phyloP scores from a whole-genome alignment of 257 asterid species.

The Euphrasia confusa region DNA sequence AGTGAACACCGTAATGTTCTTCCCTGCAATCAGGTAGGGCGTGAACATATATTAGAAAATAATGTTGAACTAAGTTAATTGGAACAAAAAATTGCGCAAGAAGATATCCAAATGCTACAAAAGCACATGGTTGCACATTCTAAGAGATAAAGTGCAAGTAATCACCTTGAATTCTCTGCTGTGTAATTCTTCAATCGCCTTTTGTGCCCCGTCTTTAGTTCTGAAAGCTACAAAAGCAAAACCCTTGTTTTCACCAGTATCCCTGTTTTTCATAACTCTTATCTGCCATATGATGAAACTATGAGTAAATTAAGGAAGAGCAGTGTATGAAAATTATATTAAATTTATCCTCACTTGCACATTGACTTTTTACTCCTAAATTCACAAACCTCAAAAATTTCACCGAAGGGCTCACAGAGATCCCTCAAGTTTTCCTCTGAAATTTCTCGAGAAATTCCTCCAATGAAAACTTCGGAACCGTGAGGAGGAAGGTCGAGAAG shows the following conservation, averaged over 20 bases:
- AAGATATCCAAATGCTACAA: too few relatives aligned
- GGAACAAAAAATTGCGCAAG: neutral
- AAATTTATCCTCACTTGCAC: neutral
- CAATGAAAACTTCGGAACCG: slow-evolving; percentile 89
- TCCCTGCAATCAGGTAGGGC: slow-evolving; percentile 56
- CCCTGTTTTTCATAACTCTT: slow-evolving; percentile 79
- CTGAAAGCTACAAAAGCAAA: slow-evolving; percentile 89
- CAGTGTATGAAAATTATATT: slow-evolving; percentile 6
- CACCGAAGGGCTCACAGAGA: slow-evolving; percentile 76
- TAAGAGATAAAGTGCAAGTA: neutral
- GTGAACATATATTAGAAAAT: slow-evolving; percentile 13
- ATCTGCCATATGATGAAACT: slow-evolving; percentile 51
- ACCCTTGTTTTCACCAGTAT: slow-evolving; percentile 95
- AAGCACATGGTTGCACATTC: too few relatives aligned
- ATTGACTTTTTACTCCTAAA: neutral
- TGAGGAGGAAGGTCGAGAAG: slow-evolving; percentile 89
- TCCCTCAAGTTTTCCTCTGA: slow-evolving; percentile 76
- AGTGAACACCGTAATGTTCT: slow-evolving; percentile 76
- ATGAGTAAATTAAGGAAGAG: slow-evolving; percentile 16
- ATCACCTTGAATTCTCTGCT: slow-evolving; percentile 82
- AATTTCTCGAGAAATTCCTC: slow-evolving; percentile 83
- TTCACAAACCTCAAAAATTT: slow-evolving; percentile 62
- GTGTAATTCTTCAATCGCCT: slow-evolving; percentile 77
- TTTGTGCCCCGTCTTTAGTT: slow-evolving; percentile 75
- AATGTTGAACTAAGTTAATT: slow-evolving; percentile 15